A percentile compares a stretch with the other conserved stretches of the same genome.
Conservation (phyloP, 2,329 filamentous ascomycete genomes). For the Tricladium varicosporioides region DNA sequence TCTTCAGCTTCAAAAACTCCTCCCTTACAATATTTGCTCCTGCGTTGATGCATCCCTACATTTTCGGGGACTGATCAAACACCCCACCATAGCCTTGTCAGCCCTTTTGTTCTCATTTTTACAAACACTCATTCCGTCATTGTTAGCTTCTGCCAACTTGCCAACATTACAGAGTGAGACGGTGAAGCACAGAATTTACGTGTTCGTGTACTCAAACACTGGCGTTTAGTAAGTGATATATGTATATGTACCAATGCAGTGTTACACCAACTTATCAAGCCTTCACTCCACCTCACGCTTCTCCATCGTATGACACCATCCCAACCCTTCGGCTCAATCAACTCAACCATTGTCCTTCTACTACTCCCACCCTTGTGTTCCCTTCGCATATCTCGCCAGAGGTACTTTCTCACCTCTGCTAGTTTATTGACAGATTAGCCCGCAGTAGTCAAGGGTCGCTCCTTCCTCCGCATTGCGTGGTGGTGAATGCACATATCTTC, state of each 20-base stretch:
- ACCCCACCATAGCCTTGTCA: constrained; percentile 4
- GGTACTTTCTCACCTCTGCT: not conserved
- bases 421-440: not conserved
- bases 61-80: too few species aligned
- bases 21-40: not conserved
- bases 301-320: not conserved
- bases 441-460: not conserved
- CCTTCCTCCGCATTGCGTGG: not conserved
- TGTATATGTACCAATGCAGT: not conserved
- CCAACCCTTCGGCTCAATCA: not conserved
- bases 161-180: constrained; percentile 5
- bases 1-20: not conserved
- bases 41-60: not conserved
- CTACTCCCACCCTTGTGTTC: not conserved
- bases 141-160: not conserved
- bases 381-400: not conserved
- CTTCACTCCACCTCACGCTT: not conserved
- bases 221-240: not conserved
- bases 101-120: not conserved
- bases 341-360: too few species aligned
- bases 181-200: not conserved
- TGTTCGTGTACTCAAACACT: not conserved
- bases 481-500: not conserved
- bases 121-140: not conserved
- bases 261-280: not conserved